Base-by-base conservation (phyloP, 148 eudicot species). In the Camellia granthamiana region DNA sequence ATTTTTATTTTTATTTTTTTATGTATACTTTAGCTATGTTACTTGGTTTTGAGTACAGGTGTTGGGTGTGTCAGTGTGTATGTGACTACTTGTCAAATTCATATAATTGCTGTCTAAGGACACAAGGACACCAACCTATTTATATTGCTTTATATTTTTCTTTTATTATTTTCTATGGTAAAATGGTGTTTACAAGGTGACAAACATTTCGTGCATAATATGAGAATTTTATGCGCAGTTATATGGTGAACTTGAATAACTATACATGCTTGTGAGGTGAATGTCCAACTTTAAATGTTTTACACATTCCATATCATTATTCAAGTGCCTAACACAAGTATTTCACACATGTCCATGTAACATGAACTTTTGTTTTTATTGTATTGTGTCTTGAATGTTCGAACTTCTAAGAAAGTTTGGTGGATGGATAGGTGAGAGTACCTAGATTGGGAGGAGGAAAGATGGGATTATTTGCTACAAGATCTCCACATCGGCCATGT, bases 401-500 rank as follows among this genome's bases (percentile, higher is more conserved):
- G 3, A 69, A 77, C 18, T 56, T 71, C 77, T 54, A 72, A 64
- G 44, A 72, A 64, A 77, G 68, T 21, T 61, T 78, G 71, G 68
- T 65, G 81, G 83, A 72, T 83, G 81, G 74, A 68, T 86, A 95
- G 98, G 99, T 96, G 54, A 92, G 95, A 84, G 98, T 96, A 63
- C 99, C 99, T 61, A 89, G 93, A 77, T 83, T 96, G 79, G 89
- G 89, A 83, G 99, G 99, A 74, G 97, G 79, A 79, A 96, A 83
- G 81, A 88, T 85, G 87, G 99, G 99, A 62, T 85, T 96, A 21
- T 94, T 90, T 90, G 98, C 98, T 51, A 96, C 99, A 80, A 91
- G 99, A 89, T 86, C 98, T 82, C 99, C 99, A 9, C 99, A 96
- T 87, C 97, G 99, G 74, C 97, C 93, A n/a, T 87, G 92, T 83